Conservation (phyloP, 805 yeast species). For the Hemisphaericaspora nanyangensis region DNA sequence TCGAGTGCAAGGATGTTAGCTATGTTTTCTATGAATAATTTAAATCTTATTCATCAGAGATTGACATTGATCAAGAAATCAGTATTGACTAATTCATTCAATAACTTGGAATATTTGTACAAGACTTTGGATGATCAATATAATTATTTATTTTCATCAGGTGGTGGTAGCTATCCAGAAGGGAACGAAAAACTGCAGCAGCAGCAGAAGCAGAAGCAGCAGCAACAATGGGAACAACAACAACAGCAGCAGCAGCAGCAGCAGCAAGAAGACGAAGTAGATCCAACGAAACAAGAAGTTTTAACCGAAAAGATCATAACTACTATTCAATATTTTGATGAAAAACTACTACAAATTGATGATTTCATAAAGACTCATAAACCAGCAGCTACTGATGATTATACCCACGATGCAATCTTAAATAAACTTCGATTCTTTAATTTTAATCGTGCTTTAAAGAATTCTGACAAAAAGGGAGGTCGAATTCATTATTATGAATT, state of each 20-base stretch:
- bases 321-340: conserved; percentile 41
- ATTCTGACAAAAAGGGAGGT: conserved; percentile 32
- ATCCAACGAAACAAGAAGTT: conserved; percentile 14
- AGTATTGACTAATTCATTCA: conserved; percentile 33
- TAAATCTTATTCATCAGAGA: conserved; percentile 33
- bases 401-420: conserved; percentile 22
- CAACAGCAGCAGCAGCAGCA: neutral
- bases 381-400: conserved; percentile 25
- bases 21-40: conserved; percentile 27
- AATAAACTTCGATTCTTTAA: conserved; percentile 34
- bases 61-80: conserved; percentile 31
- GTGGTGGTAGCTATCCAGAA: conserved; percentile 7
- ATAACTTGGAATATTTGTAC: conserved; percentile 37
- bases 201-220: neutral
- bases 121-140: conserved; percentile 40
- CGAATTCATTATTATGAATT: conserved; percentile 78
- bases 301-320: conserved; percentile 36
- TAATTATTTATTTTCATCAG: conserved; percentile 29
- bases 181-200: neutral
- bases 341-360: conserved; percentile 35
- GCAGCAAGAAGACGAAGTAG: neutral
- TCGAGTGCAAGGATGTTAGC: conserved; percentile 27
- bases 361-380: conserved; percentile 30
- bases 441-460: conserved; percentile 34
- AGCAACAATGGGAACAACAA: neutral